phyloP scores from a whole-genome alignment of 1,139 yeast species.

The Insectozyma bohioensis region DNA sequence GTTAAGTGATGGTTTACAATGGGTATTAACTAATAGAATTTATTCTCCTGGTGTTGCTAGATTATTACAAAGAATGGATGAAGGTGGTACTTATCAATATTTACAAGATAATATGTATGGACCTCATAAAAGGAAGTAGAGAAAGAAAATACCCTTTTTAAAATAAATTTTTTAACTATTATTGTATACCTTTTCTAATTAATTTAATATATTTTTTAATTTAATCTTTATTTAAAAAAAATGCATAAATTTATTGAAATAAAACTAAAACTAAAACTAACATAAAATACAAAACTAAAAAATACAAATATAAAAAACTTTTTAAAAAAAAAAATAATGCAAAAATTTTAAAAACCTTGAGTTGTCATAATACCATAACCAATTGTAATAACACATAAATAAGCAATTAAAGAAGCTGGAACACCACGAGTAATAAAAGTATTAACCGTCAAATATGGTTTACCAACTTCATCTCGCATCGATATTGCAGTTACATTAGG shows the following conservation, averaged over 20 bases:
- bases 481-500: slow-evolving; percentile 96
- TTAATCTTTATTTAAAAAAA: too few relatives aligned
- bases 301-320: too few relatives aligned
- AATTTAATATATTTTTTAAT: too few relatives aligned
- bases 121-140: slow-evolving; percentile 11
- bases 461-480: slow-evolving; percentile 86
- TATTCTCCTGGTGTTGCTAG: slow-evolving; percentile 36
- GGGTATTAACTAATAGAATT: slow-evolving; percentile 26
- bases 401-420: slow-evolving; percentile 73
- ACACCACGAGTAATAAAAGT: slow-evolving; percentile 86
- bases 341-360: too few relatives aligned
- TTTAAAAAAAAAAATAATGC: too few relatives aligned
- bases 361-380: slow-evolving; percentile 70
- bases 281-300: too few relatives aligned
- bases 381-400: slow-evolving; percentile 62
- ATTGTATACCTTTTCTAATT: slow-evolving; percentile 1
- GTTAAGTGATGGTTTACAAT: slow-evolving; percentile 26
- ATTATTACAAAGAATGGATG: slow-evolving; percentile 34
- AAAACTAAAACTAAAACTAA: too few relatives aligned
- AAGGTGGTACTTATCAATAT: slow-evolving; percentile 31
- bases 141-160: too few relatives aligned
- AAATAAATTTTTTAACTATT: slow-evolving; percentile 1
- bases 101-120: slow-evolving; percentile 39
- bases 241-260: too few relatives aligned
- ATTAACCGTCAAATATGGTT: slow-evolving; percentile 77